Conservation (phyloP, 2,329 filamentous ascomycete genomes). For the Clonostachys solani region DNA sequence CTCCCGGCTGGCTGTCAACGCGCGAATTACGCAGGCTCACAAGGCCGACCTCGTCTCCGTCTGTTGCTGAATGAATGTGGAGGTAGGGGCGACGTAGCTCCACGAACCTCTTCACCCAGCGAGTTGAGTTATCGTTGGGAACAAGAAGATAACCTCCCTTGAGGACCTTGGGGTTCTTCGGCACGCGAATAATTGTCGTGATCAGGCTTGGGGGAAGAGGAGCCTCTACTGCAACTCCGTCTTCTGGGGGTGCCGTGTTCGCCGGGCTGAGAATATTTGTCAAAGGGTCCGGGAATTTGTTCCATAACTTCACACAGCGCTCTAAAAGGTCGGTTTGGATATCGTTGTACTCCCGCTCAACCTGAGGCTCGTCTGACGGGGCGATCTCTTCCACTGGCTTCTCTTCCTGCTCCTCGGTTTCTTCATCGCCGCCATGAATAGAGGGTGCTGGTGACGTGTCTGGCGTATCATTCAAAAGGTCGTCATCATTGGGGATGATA, state of each 20-base stretch:
- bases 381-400: constrained; percentile 9
- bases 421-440: constrained; percentile 18
- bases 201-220: constrained; percentile 60
- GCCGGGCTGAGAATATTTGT: constrained; percentile 50
- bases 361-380: constrained; percentile 2
- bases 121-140: constrained; percentile 73
- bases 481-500: constrained; percentile 48
- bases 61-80: constrained; percentile 78
- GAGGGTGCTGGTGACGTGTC: constrained; percentile 42
- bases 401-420: constrained; percentile 13
- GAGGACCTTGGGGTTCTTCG: constrained; percentile 76
- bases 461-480: constrained; percentile 53
- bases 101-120: constrained; percentile 90
- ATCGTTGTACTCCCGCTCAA: constrained; percentile 38
- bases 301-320: constrained; percentile 63
- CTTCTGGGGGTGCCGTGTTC: constrained; percentile 65
- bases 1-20: constrained; percentile 89
- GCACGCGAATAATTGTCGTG: constrained; percentile 70
- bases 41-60: constrained; percentile 86
- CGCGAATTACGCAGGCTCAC: constrained; percentile 85
- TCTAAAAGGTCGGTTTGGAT: constrained; percentile 41
- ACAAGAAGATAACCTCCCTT: constrained; percentile 87
- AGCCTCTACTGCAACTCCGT: constrained; percentile 49
- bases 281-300: constrained; percentile 51
- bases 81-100: constrained; percentile 89